Evolutionary conservation across 23 red algal species (phyloP).

Genomic region (Gracilaria gracilis): DNA sequence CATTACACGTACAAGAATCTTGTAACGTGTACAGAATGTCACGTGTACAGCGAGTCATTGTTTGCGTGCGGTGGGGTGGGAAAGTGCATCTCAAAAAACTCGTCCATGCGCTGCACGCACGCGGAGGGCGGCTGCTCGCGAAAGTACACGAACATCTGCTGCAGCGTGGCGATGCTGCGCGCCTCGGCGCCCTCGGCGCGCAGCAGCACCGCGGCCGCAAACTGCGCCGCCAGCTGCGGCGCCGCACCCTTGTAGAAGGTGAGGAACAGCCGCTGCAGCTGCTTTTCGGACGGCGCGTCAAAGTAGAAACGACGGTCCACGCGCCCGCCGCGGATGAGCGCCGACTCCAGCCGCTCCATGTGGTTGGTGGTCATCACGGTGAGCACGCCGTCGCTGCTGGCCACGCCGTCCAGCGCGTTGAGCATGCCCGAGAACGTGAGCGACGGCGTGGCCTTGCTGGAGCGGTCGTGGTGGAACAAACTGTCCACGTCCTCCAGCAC

Average conservation of each 20-base stretch:
- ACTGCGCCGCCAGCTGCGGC: constrained; percentile 11
- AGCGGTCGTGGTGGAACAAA: constrained; percentile 48
- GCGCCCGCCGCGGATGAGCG: constrained; percentile 75
- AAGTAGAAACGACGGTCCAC: constrained; percentile 69
- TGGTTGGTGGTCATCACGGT: constrained; percentile 80
- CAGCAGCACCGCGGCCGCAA: constrained; percentile 44
- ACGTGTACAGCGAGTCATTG: constrained; percentile 12
- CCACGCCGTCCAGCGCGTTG: constrained; percentile 73
- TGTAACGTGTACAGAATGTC: too few relatives aligned
- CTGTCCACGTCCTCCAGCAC: constrained; percentile 77
- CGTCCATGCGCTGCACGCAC: constrained; percentile 11
- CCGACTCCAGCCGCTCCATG: constrained; percentile 50
- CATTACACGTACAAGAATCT: too few relatives aligned
- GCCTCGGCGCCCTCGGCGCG: constrained; percentile 30
- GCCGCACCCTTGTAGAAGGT: constrained; percentile 59
- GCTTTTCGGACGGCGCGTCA: constrained; percentile 14
- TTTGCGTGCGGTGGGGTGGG: not conserved
- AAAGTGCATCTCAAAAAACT: constrained; percentile 46
- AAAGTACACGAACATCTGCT: constrained; percentile 65
- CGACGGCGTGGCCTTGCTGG: not conserved
- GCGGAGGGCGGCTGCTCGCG: constrained; percentile 17
- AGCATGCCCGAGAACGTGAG: constrained; percentile 69
- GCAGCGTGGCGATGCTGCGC: constrained; percentile 62
- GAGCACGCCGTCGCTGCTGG: constrained; percentile 42
- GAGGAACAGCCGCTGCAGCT: constrained; percentile 51